A percentile compares a stretch with the other conserved stretches of the same genome.
Conservation (phyloP, 257 asterid species). For the Forsythia viridissima region DNA sequence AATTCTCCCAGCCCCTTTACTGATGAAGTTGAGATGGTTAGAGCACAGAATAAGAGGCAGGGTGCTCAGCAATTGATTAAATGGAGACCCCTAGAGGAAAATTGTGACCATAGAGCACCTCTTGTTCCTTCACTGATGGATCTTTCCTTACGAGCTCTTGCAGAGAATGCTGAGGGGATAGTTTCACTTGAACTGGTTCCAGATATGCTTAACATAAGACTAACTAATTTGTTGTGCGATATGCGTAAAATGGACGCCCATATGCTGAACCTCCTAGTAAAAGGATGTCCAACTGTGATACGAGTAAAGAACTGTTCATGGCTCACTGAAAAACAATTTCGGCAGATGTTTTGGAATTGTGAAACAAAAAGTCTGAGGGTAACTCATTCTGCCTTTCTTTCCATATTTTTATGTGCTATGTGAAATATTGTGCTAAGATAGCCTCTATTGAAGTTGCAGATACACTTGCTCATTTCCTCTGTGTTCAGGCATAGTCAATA, state of each 20-base stretch:
- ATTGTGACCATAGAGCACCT: constrained; percentile 14
- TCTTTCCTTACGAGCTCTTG: constrained; percentile 57
- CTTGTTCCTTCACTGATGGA: constrained; percentile 61
- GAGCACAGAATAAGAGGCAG: constrained; percentile 34
- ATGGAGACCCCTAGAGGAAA: constrained; percentile 46
- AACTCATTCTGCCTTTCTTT: constrained; percentile 26
- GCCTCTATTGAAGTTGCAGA: constrained; percentile 7
- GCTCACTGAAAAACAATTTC: constrained; percentile 58
- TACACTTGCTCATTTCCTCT: background rate
- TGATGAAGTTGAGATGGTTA: constrained; percentile 49
- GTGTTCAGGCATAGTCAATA: background rate
- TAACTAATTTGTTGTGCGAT: constrained; percentile 56
- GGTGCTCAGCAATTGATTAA: constrained; percentile 38
- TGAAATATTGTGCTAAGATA: background rate
- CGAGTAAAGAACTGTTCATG: constrained; percentile 72
- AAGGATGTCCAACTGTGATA: constrained; percentile 68
- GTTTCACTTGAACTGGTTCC: constrained; percentile 65
- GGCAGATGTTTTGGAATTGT: constrained; percentile 39
- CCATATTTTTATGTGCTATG: constrained; percentile 10
- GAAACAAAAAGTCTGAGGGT: constrained; percentile 56
- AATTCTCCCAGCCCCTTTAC: constrained; percentile 49
- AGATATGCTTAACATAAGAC: constrained; percentile 49
- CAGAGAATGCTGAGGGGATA: constrained; percentile 58
- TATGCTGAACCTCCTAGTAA: constrained; percentile 48
- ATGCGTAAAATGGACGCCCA: constrained; percentile 45